Evolutionary conservation across 1,284 basidiomycete genomes (phyloP), one percentile per base, ranked within the genome.

Genomic region (Sporisorium exsertum): DNA sequence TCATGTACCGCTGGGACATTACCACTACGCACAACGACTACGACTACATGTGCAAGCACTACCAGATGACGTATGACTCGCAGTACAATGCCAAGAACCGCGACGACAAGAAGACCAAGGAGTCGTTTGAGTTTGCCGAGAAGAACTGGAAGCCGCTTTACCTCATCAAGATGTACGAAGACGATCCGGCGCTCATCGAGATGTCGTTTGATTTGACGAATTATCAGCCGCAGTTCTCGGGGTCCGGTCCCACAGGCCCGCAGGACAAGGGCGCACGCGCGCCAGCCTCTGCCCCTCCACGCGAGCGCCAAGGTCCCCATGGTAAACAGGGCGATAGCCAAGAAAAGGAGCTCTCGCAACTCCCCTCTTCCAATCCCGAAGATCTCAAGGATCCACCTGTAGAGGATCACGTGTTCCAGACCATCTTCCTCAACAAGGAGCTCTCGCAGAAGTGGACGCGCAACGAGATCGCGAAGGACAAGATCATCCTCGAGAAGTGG

Each of bases 371-470:
- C 49, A 62, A 71, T n/a, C 61, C 68, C 0, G n/a, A 50, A 5
- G 62, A 63, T 1, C 55, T 67, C 24, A 70, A 70, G 35, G 68
- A 76, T 45, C 75, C 86, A 0, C 85, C 86, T 2, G 73, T 87
- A 29, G 80, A 87, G 59, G 67, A 87, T 60, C 90, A 90, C 76
- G 88, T 90, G n/a, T 91, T 90, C 83, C 89, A 91, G 84, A 91
- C 90, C 12, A 90, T 91, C 78, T 91, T 90, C 83, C 87, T 91
- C 22, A 89, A 91, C 81, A 87, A 88, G 32, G 87, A 88, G 27
- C 87, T 87, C 40, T 83, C 87, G 49, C 58, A 88, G 3, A 83
- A 88, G 42, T 91, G 90, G 90, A 89, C 89, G 2, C 87, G 87
- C 66, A 84, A 85, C 47, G 89, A 90, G 58, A 90, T 91, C 63